Evolutionary conservation across 495 filamentous ascomycete species (phyloP).

Genomic region (Aspergillus avenaceus): DNA sequence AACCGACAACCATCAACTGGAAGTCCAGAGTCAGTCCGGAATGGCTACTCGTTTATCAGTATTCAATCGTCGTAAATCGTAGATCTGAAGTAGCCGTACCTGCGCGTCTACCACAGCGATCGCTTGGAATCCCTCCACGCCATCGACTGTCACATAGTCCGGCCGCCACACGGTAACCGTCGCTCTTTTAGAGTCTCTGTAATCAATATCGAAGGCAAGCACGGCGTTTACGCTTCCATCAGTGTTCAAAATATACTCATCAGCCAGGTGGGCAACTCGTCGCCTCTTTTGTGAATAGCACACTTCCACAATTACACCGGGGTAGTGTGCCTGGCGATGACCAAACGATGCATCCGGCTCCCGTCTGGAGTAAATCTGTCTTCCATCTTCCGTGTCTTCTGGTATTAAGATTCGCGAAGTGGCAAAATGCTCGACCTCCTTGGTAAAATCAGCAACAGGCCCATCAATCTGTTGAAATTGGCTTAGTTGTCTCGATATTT

Average conservation of each 20-base stretch:
- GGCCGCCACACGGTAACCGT: slow-evolving; percentile 16
- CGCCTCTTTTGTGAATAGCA: slow-evolving; percentile 33
- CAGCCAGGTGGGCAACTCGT: slow-evolving; percentile 21
- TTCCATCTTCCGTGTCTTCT: slow-evolving; percentile 4
- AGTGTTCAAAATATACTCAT: slow-evolving; percentile 28
- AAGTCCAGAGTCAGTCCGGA: slow-evolving; percentile 10
- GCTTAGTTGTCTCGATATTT: slow-evolving; percentile 9
- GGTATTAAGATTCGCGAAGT: slow-evolving; percentile 11
- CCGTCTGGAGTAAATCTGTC: slow-evolving; percentile 13
- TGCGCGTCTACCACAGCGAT: slow-evolving; percentile 1
- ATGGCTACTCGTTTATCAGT: slow-evolving; percentile 4
- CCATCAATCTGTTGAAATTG: background rate
- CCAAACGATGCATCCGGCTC: slow-evolving; percentile 28
- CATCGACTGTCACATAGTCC: slow-evolving; percentile 4
- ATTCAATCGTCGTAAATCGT: background rate
- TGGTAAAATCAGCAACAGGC: slow-evolving; percentile 11
- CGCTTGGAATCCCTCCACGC: slow-evolving; percentile 8
- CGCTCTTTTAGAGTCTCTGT: slow-evolving; percentile 14
- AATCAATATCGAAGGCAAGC: slow-evolving; percentile 28
- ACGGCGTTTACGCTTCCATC: slow-evolving; percentile 25
- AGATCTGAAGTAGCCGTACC: slow-evolving; percentile 1
- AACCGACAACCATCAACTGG: slow-evolving; percentile 4
- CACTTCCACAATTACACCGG: slow-evolving; percentile 30
- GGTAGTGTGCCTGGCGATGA: slow-evolving; percentile 21
- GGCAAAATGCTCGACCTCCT: slow-evolving; percentile 9